Percentiles rank a stretch among this genome's conserved stretches.
These are phyloP conservation scores for Butyriboletus appendiculatus DNA, from an alignment of 1,284 basidiomycete species.

Conservation along the genomic window DNA sequence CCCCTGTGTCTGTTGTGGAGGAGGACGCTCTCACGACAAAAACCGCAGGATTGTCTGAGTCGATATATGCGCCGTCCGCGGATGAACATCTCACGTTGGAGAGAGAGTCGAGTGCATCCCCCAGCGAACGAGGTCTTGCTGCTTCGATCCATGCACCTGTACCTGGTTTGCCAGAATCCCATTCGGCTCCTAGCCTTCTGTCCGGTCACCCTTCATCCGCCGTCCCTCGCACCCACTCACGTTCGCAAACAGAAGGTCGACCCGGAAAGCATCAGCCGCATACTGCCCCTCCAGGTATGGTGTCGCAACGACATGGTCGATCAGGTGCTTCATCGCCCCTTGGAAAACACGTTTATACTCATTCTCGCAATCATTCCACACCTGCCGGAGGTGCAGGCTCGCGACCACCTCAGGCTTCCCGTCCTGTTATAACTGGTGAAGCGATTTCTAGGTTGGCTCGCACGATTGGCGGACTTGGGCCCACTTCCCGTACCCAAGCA, in stretches of 20 bases:
- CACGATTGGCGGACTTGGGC: slow-evolving; percentile 50
- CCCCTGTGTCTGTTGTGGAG: slow-evolving; percentile 1
- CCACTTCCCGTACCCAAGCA: slow-evolving; percentile 28
- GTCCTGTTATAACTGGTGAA: slow-evolving; percentile 67
- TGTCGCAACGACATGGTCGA: slow-evolving; percentile 37
- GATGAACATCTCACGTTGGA: slow-evolving; percentile 20
- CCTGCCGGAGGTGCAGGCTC: slow-evolving; percentile 41
- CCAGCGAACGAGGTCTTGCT: slow-evolving; percentile 32
- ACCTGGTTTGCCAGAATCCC: slow-evolving; percentile 31
- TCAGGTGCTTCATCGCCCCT: slow-evolving; percentile 43
- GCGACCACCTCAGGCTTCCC: slow-evolving; percentile 47
- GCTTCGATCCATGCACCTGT: slow-evolving; percentile 53
- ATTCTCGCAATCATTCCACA: slow-evolving; percentile 64
- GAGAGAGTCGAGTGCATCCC: slow-evolving; percentile 16
- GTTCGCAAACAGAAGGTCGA: slow-evolving; percentile 55
- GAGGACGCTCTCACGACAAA: slow-evolving; percentile 16
- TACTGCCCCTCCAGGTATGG: slow-evolving; percentile 24
- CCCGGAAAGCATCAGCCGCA: slow-evolving; percentile 31
- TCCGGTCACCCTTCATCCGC: slow-evolving; percentile 10
- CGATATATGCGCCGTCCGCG: slow-evolving; percentile 27
- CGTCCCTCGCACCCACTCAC: slow-evolving; percentile 39
- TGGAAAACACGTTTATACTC: slow-evolving; percentile 36
- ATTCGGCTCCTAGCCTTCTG: slow-evolving; percentile 29
- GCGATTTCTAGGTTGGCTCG: slow-evolving; percentile 63
- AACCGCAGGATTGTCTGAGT: slow-evolving; percentile 26